phyloP scores from a whole-genome alignment of 768 basidiomycete species.

The Podaxis mareebaensis region DNA sequence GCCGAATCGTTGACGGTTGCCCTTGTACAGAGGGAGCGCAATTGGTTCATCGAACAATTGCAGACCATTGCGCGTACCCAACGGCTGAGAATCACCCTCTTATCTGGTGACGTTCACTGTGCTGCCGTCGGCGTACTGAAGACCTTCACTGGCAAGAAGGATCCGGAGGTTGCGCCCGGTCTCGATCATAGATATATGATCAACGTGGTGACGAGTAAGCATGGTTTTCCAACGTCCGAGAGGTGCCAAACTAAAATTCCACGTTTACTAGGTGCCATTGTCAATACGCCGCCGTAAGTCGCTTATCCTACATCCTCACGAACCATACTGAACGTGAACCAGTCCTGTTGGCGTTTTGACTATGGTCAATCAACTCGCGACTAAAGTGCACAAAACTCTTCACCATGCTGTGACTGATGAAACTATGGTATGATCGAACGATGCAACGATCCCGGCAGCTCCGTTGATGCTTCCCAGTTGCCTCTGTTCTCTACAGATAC shows the following conservation, averaged over 20 bases:
- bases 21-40: conserved; percentile 74
- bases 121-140: conserved; percentile 81
- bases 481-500: conserved; percentile 79
- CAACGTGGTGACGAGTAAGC: conserved; percentile 78
- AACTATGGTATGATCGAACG: conserved; percentile 57
- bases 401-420: conserved; percentile 86
- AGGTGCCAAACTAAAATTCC: background rate
- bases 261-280: conserved; percentile 72
- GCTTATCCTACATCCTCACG: background rate
- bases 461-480: conserved; percentile 40
- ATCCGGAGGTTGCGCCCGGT: conserved; percentile 47
- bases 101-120: conserved; percentile 94
- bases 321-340: conserved; percentile 20
- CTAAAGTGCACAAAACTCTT: conserved; percentile 84
- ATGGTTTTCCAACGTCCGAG: background rate
- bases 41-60: conserved; percentile 79
- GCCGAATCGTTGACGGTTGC: conserved; percentile 1
- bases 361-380: conserved; percentile 79
- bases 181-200: conserved; percentile 88
- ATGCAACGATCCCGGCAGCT: background rate
- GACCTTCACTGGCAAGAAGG: conserved; percentile 57
- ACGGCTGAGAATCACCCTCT: conserved; percentile 74
- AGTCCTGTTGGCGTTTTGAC: conserved; percentile 73
- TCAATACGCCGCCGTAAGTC: conserved; percentile 87
- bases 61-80: conserved; percentile 69